Percentiles rank a stretch among this genome's conserved stretches.
Conservation (phyloP, 208 protist species). For the Trypanosoma mega region DNA sequence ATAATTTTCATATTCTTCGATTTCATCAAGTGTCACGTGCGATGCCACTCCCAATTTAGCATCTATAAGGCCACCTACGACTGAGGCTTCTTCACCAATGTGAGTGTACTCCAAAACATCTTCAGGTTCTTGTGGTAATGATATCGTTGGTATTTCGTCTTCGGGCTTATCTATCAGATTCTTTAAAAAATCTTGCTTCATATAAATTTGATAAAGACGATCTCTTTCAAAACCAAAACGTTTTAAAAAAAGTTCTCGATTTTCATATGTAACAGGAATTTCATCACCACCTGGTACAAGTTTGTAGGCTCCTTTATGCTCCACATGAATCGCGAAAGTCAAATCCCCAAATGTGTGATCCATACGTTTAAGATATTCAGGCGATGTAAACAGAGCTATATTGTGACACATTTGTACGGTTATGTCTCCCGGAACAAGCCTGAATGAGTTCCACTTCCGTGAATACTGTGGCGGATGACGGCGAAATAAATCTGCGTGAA, state of each 20-base stretch:
- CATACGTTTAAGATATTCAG: too few species aligned
- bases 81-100: too few species aligned
- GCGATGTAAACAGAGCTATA: too few species aligned
- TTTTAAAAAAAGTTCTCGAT: conserved; percentile 19
- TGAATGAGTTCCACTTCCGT: conserved; percentile 26
- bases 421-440: conserved; percentile 4
- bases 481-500: not conserved
- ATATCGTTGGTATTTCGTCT: too few species aligned
- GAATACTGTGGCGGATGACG: conserved; percentile 15
- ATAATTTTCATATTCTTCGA: conserved; percentile 22
- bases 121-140: too few species aligned
- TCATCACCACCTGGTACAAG: conserved; percentile 9
- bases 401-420: conserved; percentile 5
- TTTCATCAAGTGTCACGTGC: conserved; percentile 16
- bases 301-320: conserved; percentile 17
- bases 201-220: conserved; percentile 1
- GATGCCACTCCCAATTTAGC: conserved; percentile 7
- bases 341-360: too few species aligned
- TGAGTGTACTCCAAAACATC: too few species aligned
- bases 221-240: conserved; percentile 12
- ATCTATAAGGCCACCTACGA: too few species aligned
- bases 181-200: too few species aligned
- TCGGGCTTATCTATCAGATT: too few species aligned
- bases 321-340: conserved; percentile 16
- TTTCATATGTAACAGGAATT: conserved; percentile 16